phyloP scores from a whole-genome alignment of 1,139 yeast species.

The Ogataea hybrid region DNA sequence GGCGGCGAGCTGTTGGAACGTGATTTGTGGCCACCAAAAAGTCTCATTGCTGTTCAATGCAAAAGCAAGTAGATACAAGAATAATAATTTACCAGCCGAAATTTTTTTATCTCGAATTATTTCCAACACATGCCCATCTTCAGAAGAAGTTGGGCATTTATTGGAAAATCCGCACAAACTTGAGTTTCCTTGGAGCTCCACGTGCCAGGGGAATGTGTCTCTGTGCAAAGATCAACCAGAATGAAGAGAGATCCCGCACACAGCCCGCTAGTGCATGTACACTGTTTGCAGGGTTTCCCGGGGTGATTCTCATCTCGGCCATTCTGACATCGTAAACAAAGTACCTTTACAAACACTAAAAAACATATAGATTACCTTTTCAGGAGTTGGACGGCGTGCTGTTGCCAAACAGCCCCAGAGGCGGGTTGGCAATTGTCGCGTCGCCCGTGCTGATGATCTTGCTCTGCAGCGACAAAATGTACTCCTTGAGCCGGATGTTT shows the following conservation, averaged over 20 bases:
- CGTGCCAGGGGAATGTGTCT: slow-evolving; percentile 24
- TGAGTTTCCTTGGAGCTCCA: slow-evolving; percentile 15
- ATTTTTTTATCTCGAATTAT: not conserved
- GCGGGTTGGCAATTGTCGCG: slow-evolving; percentile 13
- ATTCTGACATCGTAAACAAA: slow-evolving; percentile 9
- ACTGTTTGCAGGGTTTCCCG: not conserved
- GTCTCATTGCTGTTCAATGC: slow-evolving; percentile 1
- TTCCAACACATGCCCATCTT: not conserved
- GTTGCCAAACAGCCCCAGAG: slow-evolving; percentile 17
- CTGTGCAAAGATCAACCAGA: slow-evolving; percentile 26
- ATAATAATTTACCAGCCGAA: not conserved
- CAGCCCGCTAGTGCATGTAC: slow-evolving; percentile 3
- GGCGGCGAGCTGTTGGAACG: slow-evolving; percentile 7
- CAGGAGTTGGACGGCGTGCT: slow-evolving; percentile 5
- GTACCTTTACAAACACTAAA: slow-evolving; percentile 2
- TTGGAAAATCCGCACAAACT: slow-evolving; percentile 12
- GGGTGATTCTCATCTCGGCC: slow-evolving; percentile 14
- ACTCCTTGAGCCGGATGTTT: slow-evolving; percentile 69
- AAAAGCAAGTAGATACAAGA: not conserved
- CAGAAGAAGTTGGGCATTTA: not conserved
- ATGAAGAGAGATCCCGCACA: not conserved
- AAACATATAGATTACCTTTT: not conserved
- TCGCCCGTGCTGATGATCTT: slow-evolving; percentile 50
- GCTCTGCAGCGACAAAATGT: slow-evolving; percentile 67
- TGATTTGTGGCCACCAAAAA: slow-evolving; percentile 3